Percentiles rank a stretch among this genome's conserved stretches.
Evolutionary conservation across 202 grass and related monocot species (phyloP).

Genomic region (Elaeis oleifera): DNA sequence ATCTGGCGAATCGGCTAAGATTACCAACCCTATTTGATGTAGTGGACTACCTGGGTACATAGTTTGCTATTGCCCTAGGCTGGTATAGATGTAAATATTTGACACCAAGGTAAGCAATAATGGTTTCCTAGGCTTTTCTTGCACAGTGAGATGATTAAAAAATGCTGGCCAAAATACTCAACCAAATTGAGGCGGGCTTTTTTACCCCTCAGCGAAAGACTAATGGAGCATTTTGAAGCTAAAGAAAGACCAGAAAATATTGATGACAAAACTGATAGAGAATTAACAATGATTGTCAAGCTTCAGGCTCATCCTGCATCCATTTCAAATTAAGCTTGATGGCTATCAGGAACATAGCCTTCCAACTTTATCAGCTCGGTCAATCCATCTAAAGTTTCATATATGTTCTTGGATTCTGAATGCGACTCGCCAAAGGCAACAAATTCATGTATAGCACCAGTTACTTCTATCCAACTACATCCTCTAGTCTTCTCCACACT

Average conservation of each 20-base stretch:
- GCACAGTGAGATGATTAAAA: no score
- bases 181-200: no score
- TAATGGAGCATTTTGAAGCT: no score
- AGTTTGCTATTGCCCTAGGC: no score
- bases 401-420: conserved; percentile 6
- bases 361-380: not conserved
- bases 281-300: not conserved
- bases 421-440: conserved; percentile 10
- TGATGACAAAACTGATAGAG: not conserved
- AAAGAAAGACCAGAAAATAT: not conserved
- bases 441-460: conserved; percentile 12
- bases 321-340: not conserved
- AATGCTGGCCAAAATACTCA: no score
- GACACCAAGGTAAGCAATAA: no score
- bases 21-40: no score
- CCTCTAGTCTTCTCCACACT: conserved; percentile 18
- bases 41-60: no score
- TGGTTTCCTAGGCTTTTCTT: no score
- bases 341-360: not conserved
- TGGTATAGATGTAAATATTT: no score
- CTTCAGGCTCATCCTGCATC: not conserved
- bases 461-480: conserved; percentile 12
- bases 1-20: no score
- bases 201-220: no score
- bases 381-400: conserved; percentile 1